Conservation (phyloP, 106 monocot genomes). For the Cymbidium sinense region DNA sequence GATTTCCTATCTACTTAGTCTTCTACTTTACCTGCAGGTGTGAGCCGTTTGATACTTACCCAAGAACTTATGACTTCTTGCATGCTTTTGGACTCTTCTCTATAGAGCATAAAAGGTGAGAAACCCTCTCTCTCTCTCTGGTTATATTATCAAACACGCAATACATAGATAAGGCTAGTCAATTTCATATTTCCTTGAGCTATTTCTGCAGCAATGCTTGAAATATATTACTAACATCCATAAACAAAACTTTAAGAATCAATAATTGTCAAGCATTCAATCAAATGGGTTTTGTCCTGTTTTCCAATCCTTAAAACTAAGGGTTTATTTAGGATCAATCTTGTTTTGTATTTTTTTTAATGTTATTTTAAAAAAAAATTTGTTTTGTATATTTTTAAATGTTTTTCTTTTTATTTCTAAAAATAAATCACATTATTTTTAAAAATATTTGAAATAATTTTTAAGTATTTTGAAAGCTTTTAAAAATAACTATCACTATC, state of each 20-base stretch:
- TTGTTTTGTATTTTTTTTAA: too few species aligned
- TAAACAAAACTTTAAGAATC: not conserved
- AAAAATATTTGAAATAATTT: too few species aligned
- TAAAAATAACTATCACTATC: too few species aligned
- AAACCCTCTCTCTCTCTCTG: constrained; percentile 2
- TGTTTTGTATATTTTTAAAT: too few species aligned
- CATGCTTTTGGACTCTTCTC: constrained; percentile 72
- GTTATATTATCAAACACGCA: not conserved
- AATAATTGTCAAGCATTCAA: not conserved
- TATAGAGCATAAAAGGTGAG: constrained; percentile 50
- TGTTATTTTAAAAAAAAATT: too few species aligned
- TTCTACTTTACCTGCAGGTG: constrained; percentile 36
- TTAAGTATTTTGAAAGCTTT: too few species aligned
- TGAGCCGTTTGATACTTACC: constrained; percentile 83
- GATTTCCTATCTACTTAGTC: not conserved
- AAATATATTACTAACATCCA: not conserved
- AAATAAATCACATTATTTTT: too few species aligned
- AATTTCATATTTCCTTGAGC: not conserved
- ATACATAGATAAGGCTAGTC: not conserved
- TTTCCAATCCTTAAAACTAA: not conserved
- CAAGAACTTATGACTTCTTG: constrained; percentile 76
- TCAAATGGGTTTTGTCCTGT: not conserved
- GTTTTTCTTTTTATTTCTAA: too few species aligned
- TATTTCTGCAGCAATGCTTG: not conserved
- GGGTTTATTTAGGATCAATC: too few species aligned